Evolutionary conservation across 116 monocot species (phyloP).

Genomic region (Phalaenopsis hybrid): DNA sequence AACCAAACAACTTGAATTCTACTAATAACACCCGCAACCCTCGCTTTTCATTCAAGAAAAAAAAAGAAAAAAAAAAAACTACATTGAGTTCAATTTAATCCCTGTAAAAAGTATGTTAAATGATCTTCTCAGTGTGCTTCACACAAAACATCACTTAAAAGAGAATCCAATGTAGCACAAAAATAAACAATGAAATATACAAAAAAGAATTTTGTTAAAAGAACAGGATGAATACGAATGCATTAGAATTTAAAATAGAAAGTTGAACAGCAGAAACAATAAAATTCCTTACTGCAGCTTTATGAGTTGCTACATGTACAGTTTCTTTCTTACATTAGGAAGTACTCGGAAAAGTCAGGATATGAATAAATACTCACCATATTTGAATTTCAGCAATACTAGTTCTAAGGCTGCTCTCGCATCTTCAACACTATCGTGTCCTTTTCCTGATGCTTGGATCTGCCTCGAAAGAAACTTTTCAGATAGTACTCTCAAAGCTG

Average conservation of each 20-base stretch:
- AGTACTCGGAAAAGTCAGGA: neutral
- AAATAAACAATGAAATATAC: neutral
- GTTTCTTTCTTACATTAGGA: neutral
- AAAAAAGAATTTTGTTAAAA: neutral
- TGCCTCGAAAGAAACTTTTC: conserved; percentile 64
- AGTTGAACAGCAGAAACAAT: neutral
- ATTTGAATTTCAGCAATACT: conserved; percentile 65
- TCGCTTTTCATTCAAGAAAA: no score
- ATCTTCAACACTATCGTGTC: conserved; percentile 97
- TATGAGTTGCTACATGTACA: neutral
- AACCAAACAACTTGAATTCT: no score
- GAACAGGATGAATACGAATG: neutral
- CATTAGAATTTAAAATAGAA: neutral
- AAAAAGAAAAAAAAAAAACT: neutral
- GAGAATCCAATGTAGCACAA: neutral
- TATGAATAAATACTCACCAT: conserved; percentile 38
- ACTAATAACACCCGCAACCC: no score
- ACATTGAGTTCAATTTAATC: neutral
- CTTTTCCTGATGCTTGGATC: conserved; percentile 66
- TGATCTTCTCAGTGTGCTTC: neutral
- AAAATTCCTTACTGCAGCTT: neutral
- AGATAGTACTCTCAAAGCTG: conserved; percentile 64
- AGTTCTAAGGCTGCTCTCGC: conserved; percentile 91
- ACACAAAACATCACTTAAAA: neutral
- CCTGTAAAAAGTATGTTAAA: neutral